Evolutionary conservation across 768 basidiomycete species (phyloP).

Genomic region (Glaciozyma antarctica): DNA sequence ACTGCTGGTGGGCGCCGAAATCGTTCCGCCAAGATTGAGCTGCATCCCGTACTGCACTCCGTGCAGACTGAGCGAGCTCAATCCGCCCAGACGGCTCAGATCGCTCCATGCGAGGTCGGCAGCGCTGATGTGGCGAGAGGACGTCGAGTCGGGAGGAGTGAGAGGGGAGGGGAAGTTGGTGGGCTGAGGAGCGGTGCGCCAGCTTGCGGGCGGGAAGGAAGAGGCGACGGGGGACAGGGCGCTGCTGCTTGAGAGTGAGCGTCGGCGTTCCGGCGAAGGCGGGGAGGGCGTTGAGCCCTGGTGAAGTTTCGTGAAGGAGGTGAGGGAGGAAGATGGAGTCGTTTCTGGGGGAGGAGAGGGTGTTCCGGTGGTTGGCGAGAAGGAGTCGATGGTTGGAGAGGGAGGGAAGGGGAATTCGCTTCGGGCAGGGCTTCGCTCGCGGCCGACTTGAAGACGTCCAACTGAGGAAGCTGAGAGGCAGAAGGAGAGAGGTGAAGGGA

Average conservation of each 20-base stretch:
- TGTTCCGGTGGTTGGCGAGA: neutral
- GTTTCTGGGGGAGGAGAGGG: neutral
- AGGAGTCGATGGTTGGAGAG: neutral
- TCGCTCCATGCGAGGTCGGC: conserved; percentile 28
- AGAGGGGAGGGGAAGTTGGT: neutral
- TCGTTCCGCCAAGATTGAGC: neutral
- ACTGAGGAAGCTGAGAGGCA: neutral
- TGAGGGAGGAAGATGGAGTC: neutral
- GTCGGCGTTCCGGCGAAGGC: too few species aligned
- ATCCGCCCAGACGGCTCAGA: neutral
- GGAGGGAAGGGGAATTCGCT: conserved; percentile 1
- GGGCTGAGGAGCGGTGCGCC: neutral
- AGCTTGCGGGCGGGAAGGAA: neutral
- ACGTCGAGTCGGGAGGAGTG: conserved; percentile 20
- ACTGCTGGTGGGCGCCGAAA: too few species aligned
- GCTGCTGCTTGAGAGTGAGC: neutral
- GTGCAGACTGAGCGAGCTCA: neutral
- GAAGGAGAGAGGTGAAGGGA: neutral
- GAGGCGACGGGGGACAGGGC: neutral
- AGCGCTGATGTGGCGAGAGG: conserved; percentile 5
- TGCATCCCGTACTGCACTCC: neutral
- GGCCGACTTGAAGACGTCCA: neutral
- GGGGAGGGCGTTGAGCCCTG: too few species aligned
- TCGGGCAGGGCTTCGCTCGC: neutral
- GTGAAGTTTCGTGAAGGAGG: too few species aligned